Conservation (phyloP, 768 basidiomycete genomes). For the Boletus patriciae region DNA sequence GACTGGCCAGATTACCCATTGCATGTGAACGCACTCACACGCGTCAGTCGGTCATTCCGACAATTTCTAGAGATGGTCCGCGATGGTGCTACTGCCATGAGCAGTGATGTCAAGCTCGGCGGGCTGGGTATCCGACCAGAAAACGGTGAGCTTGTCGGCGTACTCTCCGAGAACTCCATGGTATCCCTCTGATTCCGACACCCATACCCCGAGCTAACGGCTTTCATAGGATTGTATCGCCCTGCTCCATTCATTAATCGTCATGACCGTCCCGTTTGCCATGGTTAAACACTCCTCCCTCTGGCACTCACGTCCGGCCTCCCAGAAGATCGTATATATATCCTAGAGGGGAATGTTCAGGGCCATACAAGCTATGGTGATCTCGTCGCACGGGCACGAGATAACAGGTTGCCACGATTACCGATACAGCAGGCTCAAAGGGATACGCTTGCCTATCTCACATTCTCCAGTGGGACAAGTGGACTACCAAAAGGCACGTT, state of each 20-base stretch:
- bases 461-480: slow-evolving; percentile 78
- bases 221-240: slow-evolving; percentile 52
- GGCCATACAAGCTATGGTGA: slow-evolving; percentile 46
- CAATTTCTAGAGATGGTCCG: slow-evolving; percentile 53
- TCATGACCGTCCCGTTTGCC: slow-evolving; percentile 51
- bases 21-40: slow-evolving; percentile 57
- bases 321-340: slow-evolving; percentile 44
- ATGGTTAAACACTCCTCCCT: slow-evolving; percentile 41
- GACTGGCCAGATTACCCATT: slow-evolving; percentile 56
- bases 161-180: slow-evolving; percentile 67
- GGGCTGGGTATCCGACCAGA: slow-evolving; percentile 53
- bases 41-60: slow-evolving; percentile 43
- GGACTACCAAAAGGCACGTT: slow-evolving; percentile 68
- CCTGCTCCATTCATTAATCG: slow-evolving; percentile 49
- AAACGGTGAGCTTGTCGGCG: slow-evolving; percentile 61
- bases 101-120: slow-evolving; percentile 44
- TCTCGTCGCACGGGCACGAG: slow-evolving; percentile 42
- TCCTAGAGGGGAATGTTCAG: slow-evolving; percentile 44
- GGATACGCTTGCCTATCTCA: slow-evolving; percentile 64
- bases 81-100: slow-evolving; percentile 59
- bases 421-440: slow-evolving; percentile 45
- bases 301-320: slow-evolving; percentile 41
- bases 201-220: neutral
- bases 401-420: slow-evolving; percentile 40
- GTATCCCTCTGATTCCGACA: slow-evolving; percentile 34